Conservation (phyloP, 2,329 filamentous ascomycete genomes). For the Colletotrichum camelliae region DNA sequence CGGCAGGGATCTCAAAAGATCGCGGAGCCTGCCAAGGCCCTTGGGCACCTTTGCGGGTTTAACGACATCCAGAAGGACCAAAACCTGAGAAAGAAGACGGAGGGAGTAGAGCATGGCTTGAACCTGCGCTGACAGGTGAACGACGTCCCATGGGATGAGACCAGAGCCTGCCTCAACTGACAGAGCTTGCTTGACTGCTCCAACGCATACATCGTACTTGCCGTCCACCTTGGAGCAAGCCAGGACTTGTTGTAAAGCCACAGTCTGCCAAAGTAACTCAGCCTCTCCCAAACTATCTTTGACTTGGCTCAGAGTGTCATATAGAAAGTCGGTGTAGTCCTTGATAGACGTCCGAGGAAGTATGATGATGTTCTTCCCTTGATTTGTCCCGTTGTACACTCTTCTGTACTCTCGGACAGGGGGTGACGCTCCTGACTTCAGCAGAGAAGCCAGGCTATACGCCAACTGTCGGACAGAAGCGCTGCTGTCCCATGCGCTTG, state of each 20-base stretch:
- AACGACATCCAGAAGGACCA: conserved; percentile 36
- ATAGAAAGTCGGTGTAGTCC: conserved; percentile 7
- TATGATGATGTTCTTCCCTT: conserved; percentile 13
- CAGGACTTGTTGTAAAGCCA: conserved; percentile 18
- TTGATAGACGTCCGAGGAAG: neutral
- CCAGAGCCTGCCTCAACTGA: conserved; percentile 23
- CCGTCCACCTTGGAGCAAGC: conserved; percentile 27
- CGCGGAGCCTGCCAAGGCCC: neutral
- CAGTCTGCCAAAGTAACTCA: conserved; percentile 4
- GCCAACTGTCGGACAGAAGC: conserved; percentile 55
- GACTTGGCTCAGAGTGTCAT: conserved; percentile 27
- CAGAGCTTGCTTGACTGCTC: conserved; percentile 11
- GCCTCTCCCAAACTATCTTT: conserved; percentile 25
- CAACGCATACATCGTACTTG: conserved; percentile 33
- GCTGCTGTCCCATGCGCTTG: conserved; percentile 63
- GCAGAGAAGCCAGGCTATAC: conserved; percentile 49
- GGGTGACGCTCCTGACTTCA: conserved; percentile 19
- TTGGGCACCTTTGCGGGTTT: neutral
- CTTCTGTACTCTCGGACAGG: conserved; percentile 42
- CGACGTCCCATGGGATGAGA: conserved; percentile 54
- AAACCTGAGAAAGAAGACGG: conserved; percentile 57
- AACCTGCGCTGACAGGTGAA: conserved; percentile 67
- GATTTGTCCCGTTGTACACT: conserved; percentile 24
- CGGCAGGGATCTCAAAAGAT: conserved; percentile 1
- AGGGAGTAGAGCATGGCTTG: conserved; percentile 68